These are phyloP conservation scores for Raphidocelis subcapitata DNA, from an alignment of 139 green algal species.

Conservation along the genomic window DNA sequence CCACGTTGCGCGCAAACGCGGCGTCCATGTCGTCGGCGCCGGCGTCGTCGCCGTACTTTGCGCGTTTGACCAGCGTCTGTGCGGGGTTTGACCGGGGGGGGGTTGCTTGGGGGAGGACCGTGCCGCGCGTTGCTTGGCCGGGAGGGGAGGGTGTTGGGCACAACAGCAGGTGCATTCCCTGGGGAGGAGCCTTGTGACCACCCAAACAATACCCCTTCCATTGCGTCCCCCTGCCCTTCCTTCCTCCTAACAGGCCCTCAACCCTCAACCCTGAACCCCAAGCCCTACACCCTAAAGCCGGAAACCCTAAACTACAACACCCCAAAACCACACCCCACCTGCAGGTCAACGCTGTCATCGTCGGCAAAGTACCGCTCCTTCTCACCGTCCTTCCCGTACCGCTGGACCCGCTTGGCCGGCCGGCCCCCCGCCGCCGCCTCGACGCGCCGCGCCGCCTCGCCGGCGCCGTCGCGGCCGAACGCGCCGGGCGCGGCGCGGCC, in stretches of 20 bases:
- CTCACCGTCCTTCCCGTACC: slow-evolving; percentile 65
- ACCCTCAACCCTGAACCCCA: not conserved
- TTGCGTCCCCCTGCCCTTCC: no score
- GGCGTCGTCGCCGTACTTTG: slow-evolving; percentile 59
- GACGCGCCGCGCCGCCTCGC: not conserved
- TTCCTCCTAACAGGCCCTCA: no score
- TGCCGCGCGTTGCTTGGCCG: no score
- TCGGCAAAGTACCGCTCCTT: slow-evolving; percentile 81
- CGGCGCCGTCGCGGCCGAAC: slow-evolving; percentile 76
- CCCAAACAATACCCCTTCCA: no score
- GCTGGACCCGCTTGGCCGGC: slow-evolving; percentile 45
- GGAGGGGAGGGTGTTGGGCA: no score
- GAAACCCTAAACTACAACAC: not conserved
- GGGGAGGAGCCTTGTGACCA: no score
- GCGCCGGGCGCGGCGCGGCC: slow-evolving; percentile 74
- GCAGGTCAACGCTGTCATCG: slow-evolving; percentile 71
- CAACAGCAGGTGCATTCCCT: no score
- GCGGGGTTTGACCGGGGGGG: slow-evolving; percentile 45
- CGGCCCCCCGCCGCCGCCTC: slow-evolving; percentile 23
- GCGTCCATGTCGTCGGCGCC: slow-evolving; percentile 70
- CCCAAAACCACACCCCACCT: slow-evolving; percentile 7
- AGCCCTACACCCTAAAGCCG: not conserved
- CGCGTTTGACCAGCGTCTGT: slow-evolving; percentile 72
- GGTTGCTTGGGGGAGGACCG: no score
- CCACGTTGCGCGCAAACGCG: slow-evolving; percentile 76